These are phyloP conservation scores for Epichloe brachyelytri DNA, from an alignment of 2,329 filamentous ascomycete species.

Conservation along the genomic window DNA sequence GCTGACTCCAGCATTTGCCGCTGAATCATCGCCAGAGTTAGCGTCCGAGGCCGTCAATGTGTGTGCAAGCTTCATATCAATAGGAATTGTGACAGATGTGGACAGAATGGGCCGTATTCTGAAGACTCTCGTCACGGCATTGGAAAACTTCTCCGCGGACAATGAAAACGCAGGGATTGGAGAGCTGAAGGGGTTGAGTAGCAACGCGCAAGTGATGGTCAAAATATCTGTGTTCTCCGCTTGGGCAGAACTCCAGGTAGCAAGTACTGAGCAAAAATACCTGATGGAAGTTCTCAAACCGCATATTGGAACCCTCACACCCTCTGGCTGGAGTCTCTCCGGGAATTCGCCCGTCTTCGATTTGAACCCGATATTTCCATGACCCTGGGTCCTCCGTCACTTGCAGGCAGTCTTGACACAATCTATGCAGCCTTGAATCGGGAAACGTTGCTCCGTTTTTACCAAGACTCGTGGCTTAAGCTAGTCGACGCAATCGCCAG, in stretches of 20 bases:
- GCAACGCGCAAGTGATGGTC: slow-evolving; percentile 96
- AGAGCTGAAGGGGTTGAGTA: slow-evolving; percentile 81
- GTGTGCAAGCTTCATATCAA: slow-evolving; percentile 94
- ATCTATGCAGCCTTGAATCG: slow-evolving; percentile 92
- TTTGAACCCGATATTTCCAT: slow-evolving; percentile 98
- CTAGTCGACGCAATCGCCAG: slow-evolving; percentile 95
- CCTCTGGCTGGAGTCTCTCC: slow-evolving; percentile 87
- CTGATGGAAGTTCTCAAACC: slow-evolving; percentile 78
- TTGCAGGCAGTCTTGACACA: slow-evolving; percentile 78
- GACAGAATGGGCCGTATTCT: slow-evolving; percentile 98
- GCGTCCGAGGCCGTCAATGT: slow-evolving; percentile 95
- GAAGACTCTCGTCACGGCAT: slow-evolving; percentile 77
- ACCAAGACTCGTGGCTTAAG: slow-evolving; percentile 94
- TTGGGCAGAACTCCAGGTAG: slow-evolving; percentile 94
- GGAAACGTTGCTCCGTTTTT: slow-evolving; percentile 87
- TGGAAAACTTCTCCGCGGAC: slow-evolving; percentile 84
- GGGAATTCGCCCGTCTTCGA: slow-evolving; percentile 82
- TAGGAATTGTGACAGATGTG: slow-evolving; percentile 91
- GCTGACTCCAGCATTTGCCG: slow-evolving; percentile 87
- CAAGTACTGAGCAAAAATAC: slow-evolving; percentile 84
- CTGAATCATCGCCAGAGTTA: slow-evolving; percentile 88
- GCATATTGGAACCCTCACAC: slow-evolving; percentile 79
- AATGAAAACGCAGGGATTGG: slow-evolving; percentile 77
- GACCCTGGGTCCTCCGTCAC: slow-evolving; percentile 66
- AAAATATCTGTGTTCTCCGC: slow-evolving; percentile 95